Conservation (phyloP, 352 stramenopile genomes). For the Phytopythium montanum region DNA sequence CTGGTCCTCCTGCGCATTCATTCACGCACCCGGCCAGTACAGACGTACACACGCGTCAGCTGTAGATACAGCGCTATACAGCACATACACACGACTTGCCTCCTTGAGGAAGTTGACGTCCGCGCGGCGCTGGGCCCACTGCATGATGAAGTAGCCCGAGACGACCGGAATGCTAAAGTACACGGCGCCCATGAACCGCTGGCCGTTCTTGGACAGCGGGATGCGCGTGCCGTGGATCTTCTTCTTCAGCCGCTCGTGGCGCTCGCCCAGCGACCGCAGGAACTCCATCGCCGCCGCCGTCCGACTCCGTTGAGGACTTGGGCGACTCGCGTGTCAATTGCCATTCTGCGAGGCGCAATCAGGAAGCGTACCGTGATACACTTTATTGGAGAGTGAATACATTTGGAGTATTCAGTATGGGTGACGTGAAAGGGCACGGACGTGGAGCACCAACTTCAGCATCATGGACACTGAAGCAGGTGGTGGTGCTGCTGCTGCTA, state of each 20-base stretch:
- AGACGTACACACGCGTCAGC: too few relatives aligned
- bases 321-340: not conserved
- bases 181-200: conserved; percentile 82
- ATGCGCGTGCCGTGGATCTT: conserved; percentile 90
- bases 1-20: conserved; percentile 40
- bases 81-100: conserved; percentile 23
- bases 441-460: not conserved
- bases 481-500: not conserved
- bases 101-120: conserved; percentile 74
- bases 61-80: too few relatives aligned
- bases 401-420: not conserved
- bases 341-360: conserved; percentile 1
- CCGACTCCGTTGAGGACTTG: not conserved
- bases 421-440: not conserved
- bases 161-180: conserved; percentile 91
- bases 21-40: not conserved
- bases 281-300: conserved; percentile 56
- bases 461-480: not conserved
- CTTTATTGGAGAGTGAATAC: not conserved
- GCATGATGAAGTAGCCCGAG: conserved; percentile 90
- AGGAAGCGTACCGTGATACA: not conserved
- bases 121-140: conserved; percentile 78
- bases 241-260: conserved; percentile 90
- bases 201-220: conserved; percentile 84
- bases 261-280: conserved; percentile 61